Evolutionary conservation across 2,329 filamentous ascomycete species (phyloP).

Genomic region (Aspergillus jensenii): DNA sequence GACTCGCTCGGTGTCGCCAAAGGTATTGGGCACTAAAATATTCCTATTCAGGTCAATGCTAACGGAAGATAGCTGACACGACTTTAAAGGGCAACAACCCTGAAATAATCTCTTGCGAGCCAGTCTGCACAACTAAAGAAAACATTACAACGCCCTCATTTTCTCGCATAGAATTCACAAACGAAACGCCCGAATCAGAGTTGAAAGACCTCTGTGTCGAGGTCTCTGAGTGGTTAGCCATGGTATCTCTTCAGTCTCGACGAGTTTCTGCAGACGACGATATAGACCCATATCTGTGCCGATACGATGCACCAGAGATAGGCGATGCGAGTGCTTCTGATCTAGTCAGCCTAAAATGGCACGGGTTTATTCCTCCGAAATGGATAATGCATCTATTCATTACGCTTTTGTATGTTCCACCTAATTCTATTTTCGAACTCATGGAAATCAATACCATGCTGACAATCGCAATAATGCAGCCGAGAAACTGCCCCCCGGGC

Average conservation of each 20-base stretch:
- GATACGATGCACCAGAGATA: conserved; percentile 40
- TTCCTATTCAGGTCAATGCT: not conserved
- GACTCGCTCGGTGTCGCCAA: conserved; percentile 29
- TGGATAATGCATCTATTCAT: conserved; percentile 43
- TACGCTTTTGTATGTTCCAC: conserved; percentile 35
- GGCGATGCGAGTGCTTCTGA: conserved; percentile 23
- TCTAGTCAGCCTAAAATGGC: conserved; percentile 44
- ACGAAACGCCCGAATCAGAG: conserved; percentile 40
- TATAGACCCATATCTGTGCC: conserved; percentile 46
- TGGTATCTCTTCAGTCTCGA: conserved; percentile 50
- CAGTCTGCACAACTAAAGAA: conserved; percentile 22
- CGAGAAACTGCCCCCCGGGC: conserved; percentile 17
- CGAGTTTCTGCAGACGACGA: conserved; percentile 37
- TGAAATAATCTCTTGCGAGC: conserved; percentile 32
- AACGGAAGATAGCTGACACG: conserved; percentile 23
- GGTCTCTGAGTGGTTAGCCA: conserved; percentile 63
- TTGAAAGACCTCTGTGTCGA: conserved; percentile 61
- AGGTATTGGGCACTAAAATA: conserved; percentile 38
- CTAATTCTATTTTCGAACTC: not conserved
- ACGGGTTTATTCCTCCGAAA: conserved; percentile 38
- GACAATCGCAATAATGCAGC: conserved; percentile 7
- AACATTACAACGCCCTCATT: conserved; percentile 34
- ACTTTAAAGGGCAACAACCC: conserved; percentile 41
- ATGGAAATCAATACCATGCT: not conserved
- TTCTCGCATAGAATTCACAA: conserved; percentile 25